Base-by-base conservation (phyloP, 345 rosid genomes). In the Boechera stricta region DNA sequence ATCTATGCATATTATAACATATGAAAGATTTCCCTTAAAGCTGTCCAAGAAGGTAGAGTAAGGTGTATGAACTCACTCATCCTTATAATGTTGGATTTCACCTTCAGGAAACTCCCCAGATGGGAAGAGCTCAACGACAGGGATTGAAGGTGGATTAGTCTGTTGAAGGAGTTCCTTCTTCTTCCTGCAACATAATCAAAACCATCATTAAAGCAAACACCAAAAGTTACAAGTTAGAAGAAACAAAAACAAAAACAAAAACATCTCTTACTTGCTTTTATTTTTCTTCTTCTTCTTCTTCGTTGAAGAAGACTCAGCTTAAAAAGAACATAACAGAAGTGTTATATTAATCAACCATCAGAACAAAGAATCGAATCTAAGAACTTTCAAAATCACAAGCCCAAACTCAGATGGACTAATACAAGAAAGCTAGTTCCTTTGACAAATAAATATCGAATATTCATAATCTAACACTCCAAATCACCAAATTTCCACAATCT, bases 101-200 rank as follows among this genome's bases (percentile, higher is more conserved):
- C 99, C 99, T 85, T 91, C 97, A 42, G 97, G 98, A 81, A 92
- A 95, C 59, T 92, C 97, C 21, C 91, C 96, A 66, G 97, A 90
- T n/a, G 91, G 97, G 52, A 92, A 95, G 52, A 95, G 96, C 45
- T 91, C 87, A 71, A 32, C 60, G 38, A 92, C 81, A 54, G 99
- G 92, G 21, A 91, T 84, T 5, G 97, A 79, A 54, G 98, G 99
- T 53, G 97, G 99, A 80, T 91, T 82, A 68, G 98, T 89, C 82
- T 95, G 99, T 80, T 84, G 81, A 41, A 74, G 88, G 2, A 33
- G 56, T 74, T 87, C 97, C 77, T 94, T 91, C 96, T 91, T 95
- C 84, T 83, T 95, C 89, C 99, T 92, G 71, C 21, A 55, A 49
- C 62, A 71, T 68, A 79, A 59, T 48, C 8, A 64, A 63, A 57